Evolutionary conservation across 495 filamentous ascomycete species (phyloP).

Genomic region (Podospora sp.): DNA sequence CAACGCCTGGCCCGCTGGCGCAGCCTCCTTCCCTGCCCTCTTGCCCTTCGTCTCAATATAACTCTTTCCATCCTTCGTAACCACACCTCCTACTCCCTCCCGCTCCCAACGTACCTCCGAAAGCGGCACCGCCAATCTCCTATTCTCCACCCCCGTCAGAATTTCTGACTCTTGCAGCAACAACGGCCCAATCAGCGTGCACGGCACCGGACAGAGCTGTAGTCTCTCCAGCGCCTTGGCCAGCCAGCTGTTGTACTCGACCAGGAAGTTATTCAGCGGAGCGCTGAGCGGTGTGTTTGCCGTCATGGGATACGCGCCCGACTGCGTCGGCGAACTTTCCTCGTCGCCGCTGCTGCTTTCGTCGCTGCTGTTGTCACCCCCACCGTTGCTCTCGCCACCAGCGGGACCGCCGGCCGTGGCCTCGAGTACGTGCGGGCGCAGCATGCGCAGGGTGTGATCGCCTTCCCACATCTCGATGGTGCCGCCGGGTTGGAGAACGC

Average conservation of each 20-base stretch:
- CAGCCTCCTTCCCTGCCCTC: constrained; percentile 22
- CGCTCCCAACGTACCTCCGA: constrained; percentile 88
- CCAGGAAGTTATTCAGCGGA: constrained; percentile 77
- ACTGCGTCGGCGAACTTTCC: constrained; percentile 52
- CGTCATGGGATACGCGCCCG: constrained; percentile 81
- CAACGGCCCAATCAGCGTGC: constrained; percentile 73
- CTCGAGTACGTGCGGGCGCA: constrained; percentile 73
- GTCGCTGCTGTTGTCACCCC: constrained; percentile 40
- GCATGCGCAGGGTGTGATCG: constrained; percentile 73
- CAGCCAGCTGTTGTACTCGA: constrained; percentile 82
- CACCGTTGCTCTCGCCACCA: constrained; percentile 45
- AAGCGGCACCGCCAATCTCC: constrained; percentile 81
- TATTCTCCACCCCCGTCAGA: constrained; percentile 69
- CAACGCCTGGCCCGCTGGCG: constrained; percentile 47
- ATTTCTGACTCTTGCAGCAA: constrained; percentile 78
- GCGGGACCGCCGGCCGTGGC: constrained; percentile 29
- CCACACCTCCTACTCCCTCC: constrained; percentile 62
- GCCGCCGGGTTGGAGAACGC: constrained; percentile 77
- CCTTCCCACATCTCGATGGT: constrained; percentile 86
- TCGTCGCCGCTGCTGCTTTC: constrained; percentile 49
- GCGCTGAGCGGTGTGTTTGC: constrained; percentile 77
- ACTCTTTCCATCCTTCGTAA: constrained; percentile 55
- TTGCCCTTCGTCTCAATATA: constrained; percentile 47
- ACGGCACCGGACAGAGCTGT: constrained; percentile 73
- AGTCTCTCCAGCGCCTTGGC: constrained; percentile 72